A percentile compares a stretch with the other conserved stretches of the same genome.
Conservation (phyloP, 2,329 filamentous ascomycete genomes). For the Neopestalotiopsis sp. region DNA sequence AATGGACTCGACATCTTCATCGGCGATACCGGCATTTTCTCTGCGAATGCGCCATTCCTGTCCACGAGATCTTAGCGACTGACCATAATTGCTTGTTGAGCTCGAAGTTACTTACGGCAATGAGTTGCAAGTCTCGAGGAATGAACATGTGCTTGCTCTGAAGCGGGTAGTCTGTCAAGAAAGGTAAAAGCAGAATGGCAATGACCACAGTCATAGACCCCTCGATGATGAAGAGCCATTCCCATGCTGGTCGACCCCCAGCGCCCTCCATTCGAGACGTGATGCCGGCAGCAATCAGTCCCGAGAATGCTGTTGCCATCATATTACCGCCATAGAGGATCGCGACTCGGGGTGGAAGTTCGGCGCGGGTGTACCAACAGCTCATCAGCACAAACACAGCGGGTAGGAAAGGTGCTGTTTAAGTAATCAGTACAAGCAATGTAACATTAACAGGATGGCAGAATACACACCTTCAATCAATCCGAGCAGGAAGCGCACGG, state of each 20-base stretch:
- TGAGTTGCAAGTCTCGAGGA: constrained; percentile 24
- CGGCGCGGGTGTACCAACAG: constrained; percentile 51
- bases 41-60: constrained; percentile 34
- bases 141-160: constrained; percentile 25
- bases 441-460: no score
- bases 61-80: not conserved
- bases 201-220: constrained; percentile 41
- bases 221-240: constrained; percentile 45
- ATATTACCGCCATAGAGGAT: constrained; percentile 43
- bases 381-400: constrained; percentile 26
- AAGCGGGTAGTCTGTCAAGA: constrained; percentile 26
- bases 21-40: constrained; percentile 32
- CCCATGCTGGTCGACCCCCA: constrained; percentile 39
- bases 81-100: not conserved
- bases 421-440: not conserved
- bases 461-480: constrained; percentile 22
- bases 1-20: constrained; percentile 30
- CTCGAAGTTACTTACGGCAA: constrained; percentile 24
- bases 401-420: constrained; percentile 26
- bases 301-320: constrained; percentile 41
- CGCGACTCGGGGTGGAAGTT: constrained; percentile 38
- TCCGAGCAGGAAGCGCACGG: constrained; percentile 27
- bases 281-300: constrained; percentile 42
- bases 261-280: constrained; percentile 38
- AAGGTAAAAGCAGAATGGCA: constrained; percentile 30